Evolutionary conservation across 2,329 filamentous ascomycete genomes (phyloP), one percentile per base, ranked within the genome.

Genomic region (Chaetomium sp.): DNA sequence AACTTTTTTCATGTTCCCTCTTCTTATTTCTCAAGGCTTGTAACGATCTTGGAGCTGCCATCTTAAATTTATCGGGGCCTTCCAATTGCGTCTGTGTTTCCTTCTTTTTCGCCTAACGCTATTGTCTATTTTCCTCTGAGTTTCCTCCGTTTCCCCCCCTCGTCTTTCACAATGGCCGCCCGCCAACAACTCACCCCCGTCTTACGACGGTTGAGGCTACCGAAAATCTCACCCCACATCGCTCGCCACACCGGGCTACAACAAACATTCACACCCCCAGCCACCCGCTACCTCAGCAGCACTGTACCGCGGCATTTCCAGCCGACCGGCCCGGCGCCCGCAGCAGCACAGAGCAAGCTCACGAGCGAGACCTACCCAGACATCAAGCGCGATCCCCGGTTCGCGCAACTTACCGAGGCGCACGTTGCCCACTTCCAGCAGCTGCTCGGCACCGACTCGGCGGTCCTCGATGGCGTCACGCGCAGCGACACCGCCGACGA

Each of bases 291-390:
- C 55, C 57, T 64, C 51, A 61, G 60, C 54, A 62, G 12, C 34
- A 59, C 62, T 5, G 37, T 52, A 1, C 48, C 53, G n/a, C 53
- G 48, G n/a, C 42, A 48, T 7, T 58, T 62, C 51, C 56, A 53
- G 34, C 51, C 19, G 44, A 53, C 63, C 6, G 5, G 38, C 33
- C 36, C 53, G 11, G 44, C 48, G 48, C 34, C 50, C 40, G 49
- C 59, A 44, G 49, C 59, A 44, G 47, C 53, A 41, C 56, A 60
- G 49, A 61, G 62, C 68, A 89, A 88, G 70, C 88, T 88, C 74
- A 99, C 94, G 12, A 84, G 89, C 53, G 89, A 96, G 64, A 87
- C 85, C 53, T 94, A 95, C 67, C 92, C 94, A 7, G 79, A 87
- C 57, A 77, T 99, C 66, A 83, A 91, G 74, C 83, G 94, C 62